These are phyloP conservation scores for Solanum piurae DNA, from an alignment of 257 asterid genomes.

Conservation along the genomic window DNA sequence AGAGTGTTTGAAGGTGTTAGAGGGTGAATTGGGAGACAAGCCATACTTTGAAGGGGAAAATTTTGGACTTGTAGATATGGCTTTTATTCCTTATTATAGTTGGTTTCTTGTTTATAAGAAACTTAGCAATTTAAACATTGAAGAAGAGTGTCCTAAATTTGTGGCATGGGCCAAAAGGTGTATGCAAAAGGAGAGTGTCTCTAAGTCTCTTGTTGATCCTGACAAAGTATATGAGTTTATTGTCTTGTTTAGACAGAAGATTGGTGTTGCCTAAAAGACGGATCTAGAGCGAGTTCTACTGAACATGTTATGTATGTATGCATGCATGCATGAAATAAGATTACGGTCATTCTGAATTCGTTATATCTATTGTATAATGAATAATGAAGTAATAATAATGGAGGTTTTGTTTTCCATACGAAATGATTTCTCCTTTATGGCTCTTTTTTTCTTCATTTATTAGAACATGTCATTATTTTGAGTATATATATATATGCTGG, in stretches of 20 bases:
- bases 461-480: background rate
- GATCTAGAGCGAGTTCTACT: background rate
- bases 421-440: background rate
- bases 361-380: background rate
- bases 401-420: background rate
- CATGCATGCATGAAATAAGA: background rate
- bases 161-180: slow-evolving; percentile 13
- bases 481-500: background rate
- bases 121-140: slow-evolving; percentile 1
- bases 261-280: background rate
- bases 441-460: background rate
- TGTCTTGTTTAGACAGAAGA: background rate
- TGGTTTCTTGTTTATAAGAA: slow-evolving; percentile 8
- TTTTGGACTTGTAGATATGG: slow-evolving; percentile 10
- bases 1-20: slow-evolving; percentile 9
- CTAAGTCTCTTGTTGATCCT: slow-evolving; percentile 5
- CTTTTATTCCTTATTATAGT: slow-evolving; percentile 3
- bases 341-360: background rate
- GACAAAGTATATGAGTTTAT: slow-evolving; percentile 1
- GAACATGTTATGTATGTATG: background rate
- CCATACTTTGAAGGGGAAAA: slow-evolving; percentile 3
- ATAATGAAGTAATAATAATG: background rate
- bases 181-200: slow-evolving; percentile 10
- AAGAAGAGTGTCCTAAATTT: slow-evolving; percentile 4
- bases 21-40: slow-evolving; percentile 3